Evolutionary conservation across 805 yeast species (phyloP), one percentile per base, ranked within the genome.

Genomic region (Teunomyces lycoperdinae): DNA sequence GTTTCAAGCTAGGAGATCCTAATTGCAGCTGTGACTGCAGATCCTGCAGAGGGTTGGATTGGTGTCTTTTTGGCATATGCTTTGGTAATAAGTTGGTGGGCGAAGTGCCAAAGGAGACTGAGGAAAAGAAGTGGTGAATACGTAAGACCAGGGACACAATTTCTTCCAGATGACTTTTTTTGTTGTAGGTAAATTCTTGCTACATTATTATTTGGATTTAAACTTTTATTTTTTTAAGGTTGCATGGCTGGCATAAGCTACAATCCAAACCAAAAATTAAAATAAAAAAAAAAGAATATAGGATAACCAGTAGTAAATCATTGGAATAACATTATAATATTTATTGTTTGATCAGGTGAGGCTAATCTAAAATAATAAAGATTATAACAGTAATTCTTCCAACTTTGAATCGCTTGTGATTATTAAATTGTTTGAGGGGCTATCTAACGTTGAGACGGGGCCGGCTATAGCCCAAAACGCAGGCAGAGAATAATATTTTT

Each of bases 51-150:
- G 41, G 41, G 30, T 24, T 38, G 17, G 29, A 26, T 31, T 43
- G 44, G 30, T 47, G 43, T 50, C 52, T 50, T 42, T 46, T 46
- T 42, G 52, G 41, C 52, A 50, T 49, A 17, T 28, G 41, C 29
- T 38, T 34, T 38, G 30, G 20, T 38, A 9, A n/a, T 24, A 13
- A 13, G 27, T 38, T 38, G 28, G 29, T 38, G n/a, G 14, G 41
- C 27, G n/a, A 20, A 17, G 14, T 26, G 26, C 41, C 41, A 38
- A 32, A 32, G 34, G 34, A 32, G 34, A 32, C 34, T 13, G 34
- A 13, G 27, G 41, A 38, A 38, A 38, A 38, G 41, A 38, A 38
- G 41, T 38, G 29, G 41, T 38, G 30, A 26, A 38, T 13, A 38
- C 29, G 13, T 24, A 38, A 38, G 26, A 20, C 41, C 30, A 38